Evolutionary conservation across 176 grass and related monocot genomes (phyloP).

Genomic region (Musa schizocarpa): DNA sequence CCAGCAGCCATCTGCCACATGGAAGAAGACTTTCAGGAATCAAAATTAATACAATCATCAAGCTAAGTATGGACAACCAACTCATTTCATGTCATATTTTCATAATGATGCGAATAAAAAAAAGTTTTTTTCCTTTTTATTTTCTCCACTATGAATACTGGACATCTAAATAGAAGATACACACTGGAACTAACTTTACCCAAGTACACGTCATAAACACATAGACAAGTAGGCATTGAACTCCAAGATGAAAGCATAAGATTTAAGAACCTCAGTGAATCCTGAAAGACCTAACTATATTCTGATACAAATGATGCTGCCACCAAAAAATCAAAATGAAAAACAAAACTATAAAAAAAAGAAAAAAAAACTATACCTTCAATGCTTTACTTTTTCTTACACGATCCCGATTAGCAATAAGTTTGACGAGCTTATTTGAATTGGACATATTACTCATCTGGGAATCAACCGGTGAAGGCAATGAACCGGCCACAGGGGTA

Average conservation of each 20-base stretch:
- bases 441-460: conserved; percentile 89
- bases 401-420: conserved; percentile 63
- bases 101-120: not conserved
- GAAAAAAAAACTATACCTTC: conserved; percentile 31
- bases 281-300: not conserved
- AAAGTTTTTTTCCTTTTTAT: not conserved
- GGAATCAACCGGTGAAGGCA: conserved; percentile 61
- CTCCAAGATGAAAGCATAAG: not conserved
- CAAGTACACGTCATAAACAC: no score
- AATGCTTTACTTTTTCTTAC: conserved; percentile 73
- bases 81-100: not conserved
- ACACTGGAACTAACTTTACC: not conserved
- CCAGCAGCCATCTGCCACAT: conserved; percentile 60
- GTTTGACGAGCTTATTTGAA: conserved; percentile 78
- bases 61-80: conserved; percentile 1
- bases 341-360: not conserved
- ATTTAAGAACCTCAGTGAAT: not conserved
- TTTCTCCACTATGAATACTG: not conserved
- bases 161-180: not conserved
- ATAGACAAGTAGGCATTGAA: not conserved
- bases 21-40: conserved; percentile 19
- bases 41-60: not conserved
- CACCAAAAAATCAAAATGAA: not conserved
- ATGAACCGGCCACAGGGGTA: conserved; percentile 35
- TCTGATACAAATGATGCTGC: not conserved